A percentile compares a stretch with the other conserved stretches of the same genome.
Evolutionary conservation across 495 filamentous ascomycete genomes (phyloP).

Genomic region (Lophiotrema nucula): DNA sequence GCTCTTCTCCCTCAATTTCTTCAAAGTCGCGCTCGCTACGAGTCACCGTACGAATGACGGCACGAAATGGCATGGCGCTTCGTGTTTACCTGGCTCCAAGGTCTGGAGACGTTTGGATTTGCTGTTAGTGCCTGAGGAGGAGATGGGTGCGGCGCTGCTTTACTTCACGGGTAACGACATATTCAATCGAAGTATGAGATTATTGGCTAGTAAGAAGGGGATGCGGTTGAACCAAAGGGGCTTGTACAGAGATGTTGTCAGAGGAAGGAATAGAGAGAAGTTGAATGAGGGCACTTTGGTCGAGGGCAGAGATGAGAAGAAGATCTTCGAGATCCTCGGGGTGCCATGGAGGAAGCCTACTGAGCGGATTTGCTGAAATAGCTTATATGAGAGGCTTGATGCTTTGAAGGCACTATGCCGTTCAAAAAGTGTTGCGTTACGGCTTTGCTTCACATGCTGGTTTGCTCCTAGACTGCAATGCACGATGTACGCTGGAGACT

Average conservation of each 20-base stretch:
- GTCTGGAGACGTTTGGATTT: constrained; percentile 84
- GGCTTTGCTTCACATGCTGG: no score
- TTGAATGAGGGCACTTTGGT: constrained; percentile 71
- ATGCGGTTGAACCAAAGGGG: constrained; percentile 87
- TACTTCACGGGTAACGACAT: constrained; percentile 98
- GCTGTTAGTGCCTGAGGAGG: constrained; percentile 74
- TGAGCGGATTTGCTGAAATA: constrained; percentile 26
- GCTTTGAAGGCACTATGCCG: no score
- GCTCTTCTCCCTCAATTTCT: constrained; percentile 62
- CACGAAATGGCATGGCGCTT: constrained; percentile 90
- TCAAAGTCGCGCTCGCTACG: constrained; percentile 54
- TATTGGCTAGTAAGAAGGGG: constrained; percentile 78
- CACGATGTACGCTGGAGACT: no score
- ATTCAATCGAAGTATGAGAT: constrained; percentile 85
- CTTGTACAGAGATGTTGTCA: constrained; percentile 71
- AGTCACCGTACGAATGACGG: constrained; percentile 44
- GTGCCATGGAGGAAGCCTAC: constrained; percentile 71
- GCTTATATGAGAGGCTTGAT: no score
- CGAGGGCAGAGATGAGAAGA: constrained; percentile 74
- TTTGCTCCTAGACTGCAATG: no score
- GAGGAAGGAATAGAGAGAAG: constrained; percentile 58
- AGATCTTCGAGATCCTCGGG: constrained; percentile 81
- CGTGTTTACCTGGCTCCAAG: constrained; percentile 53
- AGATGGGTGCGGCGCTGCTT: constrained; percentile 84
- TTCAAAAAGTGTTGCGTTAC: no score